These are phyloP conservation scores for Diplocarpon rosae DNA, from an alignment of 2,329 filamentous ascomycete species.

Conservation along the genomic window DNA sequence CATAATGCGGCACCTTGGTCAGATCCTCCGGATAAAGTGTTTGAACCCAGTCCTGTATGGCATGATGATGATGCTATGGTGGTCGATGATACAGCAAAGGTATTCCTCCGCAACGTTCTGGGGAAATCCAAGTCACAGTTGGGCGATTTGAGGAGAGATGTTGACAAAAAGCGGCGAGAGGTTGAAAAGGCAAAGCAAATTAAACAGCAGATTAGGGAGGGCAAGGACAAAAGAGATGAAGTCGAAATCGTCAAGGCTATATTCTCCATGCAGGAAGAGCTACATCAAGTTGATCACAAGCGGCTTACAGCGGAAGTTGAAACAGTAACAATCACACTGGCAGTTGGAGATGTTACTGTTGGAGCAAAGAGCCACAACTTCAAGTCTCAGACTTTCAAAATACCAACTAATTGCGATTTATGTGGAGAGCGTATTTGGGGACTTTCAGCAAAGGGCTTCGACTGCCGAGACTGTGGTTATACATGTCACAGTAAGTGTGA, in stretches of 20 bases:
- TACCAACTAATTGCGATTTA: conserved; percentile 94
- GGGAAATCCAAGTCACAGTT: conserved; percentile 81
- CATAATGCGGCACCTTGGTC: conserved; percentile 79
- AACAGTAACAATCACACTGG: conserved; percentile 81
- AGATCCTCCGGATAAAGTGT: conserved; percentile 73
- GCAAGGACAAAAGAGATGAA: conserved; percentile 81
- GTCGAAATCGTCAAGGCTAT: conserved; percentile 74
- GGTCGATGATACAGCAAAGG: conserved; percentile 74
- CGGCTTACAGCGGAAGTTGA: conserved; percentile 86
- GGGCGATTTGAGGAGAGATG: conserved; percentile 67
- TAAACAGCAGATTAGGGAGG: conserved; percentile 68
- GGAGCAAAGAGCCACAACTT: conserved; percentile 95
- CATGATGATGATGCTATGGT: conserved; percentile 85
- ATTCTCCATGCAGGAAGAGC: conserved; percentile 71
- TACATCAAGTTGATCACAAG: conserved; percentile 76
- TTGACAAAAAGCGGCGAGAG: conserved; percentile 77
- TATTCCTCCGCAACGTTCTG: conserved; percentile 84
- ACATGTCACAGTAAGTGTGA: conserved; percentile 98
- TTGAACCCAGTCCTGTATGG: conserved; percentile 95
- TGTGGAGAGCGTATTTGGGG: conserved; percentile 98
- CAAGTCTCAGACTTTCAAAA: conserved; percentile 98
- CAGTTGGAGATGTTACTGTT: conserved; percentile 83
- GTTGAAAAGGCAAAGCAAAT: conserved; percentile 66
- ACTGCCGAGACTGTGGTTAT: conserved; percentile 93
- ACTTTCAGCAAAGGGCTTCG: conserved; percentile 88